phyloP scores from a whole-genome alignment of 768 basidiomycete species.

The Mycena latifolia region DNA sequence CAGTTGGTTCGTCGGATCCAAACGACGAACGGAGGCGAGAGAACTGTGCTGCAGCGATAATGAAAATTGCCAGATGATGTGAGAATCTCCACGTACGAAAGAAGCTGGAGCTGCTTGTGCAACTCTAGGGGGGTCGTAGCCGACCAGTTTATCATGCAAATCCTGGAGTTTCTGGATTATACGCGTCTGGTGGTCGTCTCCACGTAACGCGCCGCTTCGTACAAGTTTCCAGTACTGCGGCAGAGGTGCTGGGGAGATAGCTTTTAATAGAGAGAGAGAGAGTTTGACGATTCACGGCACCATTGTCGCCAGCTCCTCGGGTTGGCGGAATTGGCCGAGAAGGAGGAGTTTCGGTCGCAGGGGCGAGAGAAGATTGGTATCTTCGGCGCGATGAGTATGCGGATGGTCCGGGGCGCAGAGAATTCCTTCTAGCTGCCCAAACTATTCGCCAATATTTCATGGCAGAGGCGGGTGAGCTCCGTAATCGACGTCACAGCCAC shows the following conservation, averaged over 20 bases:
- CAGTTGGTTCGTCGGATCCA: conserved; percentile 47
- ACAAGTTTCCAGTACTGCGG: conserved; percentile 63
- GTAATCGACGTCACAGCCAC: no score
- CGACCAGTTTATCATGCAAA: conserved; percentile 77
- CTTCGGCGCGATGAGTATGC: conserved; percentile 16
- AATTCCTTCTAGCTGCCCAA: conserved; percentile 18
- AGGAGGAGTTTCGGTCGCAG: conserved; percentile 9
- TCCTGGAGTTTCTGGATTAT: conserved; percentile 88
- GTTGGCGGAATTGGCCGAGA: conserved; percentile 8
- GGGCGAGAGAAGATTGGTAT: conserved; percentile 12
- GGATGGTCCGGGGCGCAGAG: conserved; percentile 23
- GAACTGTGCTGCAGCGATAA: conserved; percentile 49
- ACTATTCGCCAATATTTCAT: conserved; percentile 33
- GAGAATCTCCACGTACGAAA: conserved; percentile 46
- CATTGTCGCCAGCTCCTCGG: conserved; percentile 12
- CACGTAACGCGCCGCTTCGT: conserved; percentile 64
- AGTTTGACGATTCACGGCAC: conserved; percentile 10
- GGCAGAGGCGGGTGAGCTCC: not conserved
- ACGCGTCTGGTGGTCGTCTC: conserved; percentile 86
- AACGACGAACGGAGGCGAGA: conserved; percentile 50
- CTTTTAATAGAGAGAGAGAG: conserved; percentile 1
- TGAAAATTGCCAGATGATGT: conserved; percentile 24
- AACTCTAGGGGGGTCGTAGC: conserved; percentile 79
- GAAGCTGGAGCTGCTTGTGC: conserved; percentile 56
- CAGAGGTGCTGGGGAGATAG: conserved; percentile 43